phyloP scores from a whole-genome alignment of 225 moss, liverwort and hornwort genomes.

The Asterella californica region DNA sequence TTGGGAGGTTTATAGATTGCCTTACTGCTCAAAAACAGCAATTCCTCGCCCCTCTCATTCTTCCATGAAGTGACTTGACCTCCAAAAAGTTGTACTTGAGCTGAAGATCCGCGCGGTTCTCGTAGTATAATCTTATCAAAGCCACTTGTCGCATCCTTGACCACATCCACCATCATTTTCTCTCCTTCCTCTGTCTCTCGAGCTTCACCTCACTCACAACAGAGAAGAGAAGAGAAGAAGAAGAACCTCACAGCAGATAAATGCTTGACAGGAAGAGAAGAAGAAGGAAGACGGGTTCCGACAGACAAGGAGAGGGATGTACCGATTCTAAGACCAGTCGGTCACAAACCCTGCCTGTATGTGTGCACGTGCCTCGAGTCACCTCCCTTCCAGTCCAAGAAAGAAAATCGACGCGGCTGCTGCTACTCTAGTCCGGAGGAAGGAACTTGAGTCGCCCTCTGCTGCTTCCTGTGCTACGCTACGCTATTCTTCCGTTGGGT shows the following conservation, averaged over 20 bases:
- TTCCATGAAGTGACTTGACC: slow-evolving; percentile 96
- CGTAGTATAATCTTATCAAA: slow-evolving; percentile 24
- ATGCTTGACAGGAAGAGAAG: neutral
- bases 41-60: slow-evolving; percentile 92
- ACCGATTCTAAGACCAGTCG: neutral
- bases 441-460: neutral
- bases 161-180: slow-evolving; percentile 28
- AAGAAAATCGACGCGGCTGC: slow-evolving; percentile 6
- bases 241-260: neutral
- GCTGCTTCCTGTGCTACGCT: neutral
- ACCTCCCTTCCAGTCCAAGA: slow-evolving; percentile 8
- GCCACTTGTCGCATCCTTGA: slow-evolving; percentile 26
- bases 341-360: slow-evolving; percentile 15
- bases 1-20: slow-evolving; percentile 92
- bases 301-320: slow-evolving; percentile 1
- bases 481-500: neutral
- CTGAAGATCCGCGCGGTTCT: slow-evolving; percentile 52
- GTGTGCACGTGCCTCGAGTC: slow-evolving; percentile 10
- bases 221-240: slow-evolving; percentile 3
- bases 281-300: neutral
- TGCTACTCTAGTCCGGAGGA: neutral
- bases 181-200: slow-evolving; percentile 1
- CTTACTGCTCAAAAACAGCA: slow-evolving; percentile 86
- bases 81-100: slow-evolving; percentile 75
- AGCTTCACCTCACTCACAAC: slow-evolving; percentile 9